These are phyloP conservation scores for Extremus antarcticus DNA, from an alignment of 495 filamentous ascomycete species.

Conservation along the genomic window DNA sequence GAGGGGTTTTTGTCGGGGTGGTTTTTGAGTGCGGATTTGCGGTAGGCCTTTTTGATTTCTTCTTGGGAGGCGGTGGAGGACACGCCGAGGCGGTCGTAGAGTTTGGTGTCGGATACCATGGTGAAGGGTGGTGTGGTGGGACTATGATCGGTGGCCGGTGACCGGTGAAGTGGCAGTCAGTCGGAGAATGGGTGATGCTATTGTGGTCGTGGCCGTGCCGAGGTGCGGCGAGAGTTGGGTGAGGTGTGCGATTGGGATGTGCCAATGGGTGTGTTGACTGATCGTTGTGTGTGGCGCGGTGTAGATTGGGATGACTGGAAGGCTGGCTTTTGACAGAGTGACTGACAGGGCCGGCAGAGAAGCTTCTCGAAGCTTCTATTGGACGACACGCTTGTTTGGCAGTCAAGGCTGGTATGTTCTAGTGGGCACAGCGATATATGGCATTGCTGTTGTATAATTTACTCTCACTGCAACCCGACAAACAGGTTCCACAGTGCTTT, in stretches of 20 bases:
- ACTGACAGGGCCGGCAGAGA: neutral
- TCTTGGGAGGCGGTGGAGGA: conserved; percentile 66
- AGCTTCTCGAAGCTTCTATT: conserved; percentile 19
- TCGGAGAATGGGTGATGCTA: too few species aligned
- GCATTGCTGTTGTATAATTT: too few species aligned
- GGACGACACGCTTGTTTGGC: neutral
- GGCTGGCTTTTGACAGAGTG: neutral
- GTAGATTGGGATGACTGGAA: neutral
- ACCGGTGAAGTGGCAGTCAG: neutral
- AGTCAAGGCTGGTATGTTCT: too few species aligned
- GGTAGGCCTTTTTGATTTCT: conserved; percentile 95
- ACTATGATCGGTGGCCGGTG: neutral
- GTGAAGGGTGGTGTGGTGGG: neutral
- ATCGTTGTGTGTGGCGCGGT: neutral
- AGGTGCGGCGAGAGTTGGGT: neutral
- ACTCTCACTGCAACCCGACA: too few species aligned
- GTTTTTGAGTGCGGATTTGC: conserved; percentile 64
- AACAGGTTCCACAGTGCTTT: too few species aligned
- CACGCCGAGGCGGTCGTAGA: conserved; percentile 33
- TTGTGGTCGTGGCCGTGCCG: neutral
- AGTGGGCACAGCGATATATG: too few species aligned
- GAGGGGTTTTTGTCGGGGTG: conserved; percentile 93
- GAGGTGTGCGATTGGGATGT: neutral
- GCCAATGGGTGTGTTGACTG: neutral
- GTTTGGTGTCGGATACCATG: conserved; percentile 35